Base-by-base conservation (phyloP, 371 early-diverging fungal genomes). In the Smittium mucronatum region DNA sequence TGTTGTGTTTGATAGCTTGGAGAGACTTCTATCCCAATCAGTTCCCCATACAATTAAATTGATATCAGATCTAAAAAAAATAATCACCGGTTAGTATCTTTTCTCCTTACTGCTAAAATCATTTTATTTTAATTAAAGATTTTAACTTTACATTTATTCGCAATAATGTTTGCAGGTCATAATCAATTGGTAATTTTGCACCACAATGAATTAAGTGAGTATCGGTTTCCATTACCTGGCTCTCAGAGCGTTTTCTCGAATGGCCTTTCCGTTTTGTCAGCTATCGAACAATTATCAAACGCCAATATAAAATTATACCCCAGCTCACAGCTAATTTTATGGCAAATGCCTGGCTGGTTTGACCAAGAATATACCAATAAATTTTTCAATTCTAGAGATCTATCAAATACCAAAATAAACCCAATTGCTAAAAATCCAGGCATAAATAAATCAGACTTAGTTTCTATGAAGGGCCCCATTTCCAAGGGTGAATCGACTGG, bases 301-400 rank as follows among this genome's bases (percentile, higher is more conserved):
- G 65, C n/a, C 5, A 65, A 1, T 17, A n/a, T 61, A 11, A 61
- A 65, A n/a, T 34, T 65, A 2, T 65, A 65, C 65, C 65, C n/a
- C n/a, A 5, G 34, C 21, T 33, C 32, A 36, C 65, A 33, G n/a
- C 63, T 61, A 11, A 61, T 30, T 30, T 11, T 30, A 5, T 61
- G 63, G 63, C 31, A 61, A 61, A 61, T 61, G 63, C 63, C 63
- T 30, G 63, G 63, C n/a, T 61, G 63, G 63, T 61, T 61, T 61
- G 63, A 61, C 16, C 31, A 61, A 28, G 63, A 61, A 61, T 33
- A 61, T 26, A 61, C 31, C 63, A 26, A 33, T 11, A 61, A 61
- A 33, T 61, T 33, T 16, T 33, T 61, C 26, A 61, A 30, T 61
- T 5, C 26, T 33, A 61, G 26, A 61, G 31, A 61, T 5, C 63